Conservation (phyloP, 768 basidiomycete genomes). For the Boletus bicolor region DNA sequence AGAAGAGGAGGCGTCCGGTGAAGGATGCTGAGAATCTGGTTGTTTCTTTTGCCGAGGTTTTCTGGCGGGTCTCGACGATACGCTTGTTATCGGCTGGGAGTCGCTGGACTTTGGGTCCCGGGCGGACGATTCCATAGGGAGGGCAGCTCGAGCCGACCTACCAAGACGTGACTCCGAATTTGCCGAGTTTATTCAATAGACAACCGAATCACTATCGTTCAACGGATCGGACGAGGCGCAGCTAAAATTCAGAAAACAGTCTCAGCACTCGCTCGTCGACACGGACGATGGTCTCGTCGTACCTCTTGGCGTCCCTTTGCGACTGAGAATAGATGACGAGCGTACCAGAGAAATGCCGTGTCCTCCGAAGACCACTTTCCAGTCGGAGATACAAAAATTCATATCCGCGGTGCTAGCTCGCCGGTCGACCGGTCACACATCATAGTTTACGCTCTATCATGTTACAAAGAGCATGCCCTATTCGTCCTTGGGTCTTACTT, state of each 20-base stretch:
- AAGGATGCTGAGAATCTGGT: slow-evolving; percentile 28
- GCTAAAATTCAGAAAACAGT: slow-evolving; percentile 3
- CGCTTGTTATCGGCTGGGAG: slow-evolving; percentile 39
- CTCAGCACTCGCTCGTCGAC: slow-evolving; percentile 14
- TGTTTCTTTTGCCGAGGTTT: slow-evolving; percentile 55
- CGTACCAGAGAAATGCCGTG: slow-evolving; percentile 30
- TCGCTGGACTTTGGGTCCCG: slow-evolving; percentile 42
- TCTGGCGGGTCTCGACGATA: slow-evolving; percentile 38
- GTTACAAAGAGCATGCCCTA: background rate
- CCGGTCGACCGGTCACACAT: slow-evolving; percentile 1
- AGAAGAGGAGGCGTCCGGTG: slow-evolving; percentile 21
- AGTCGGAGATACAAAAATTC: slow-evolving; percentile 25
- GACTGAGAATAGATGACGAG: slow-evolving; percentile 8
- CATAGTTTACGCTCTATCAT: background rate
- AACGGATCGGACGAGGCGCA: slow-evolving; percentile 3
- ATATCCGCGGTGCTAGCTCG: slow-evolving; percentile 15
- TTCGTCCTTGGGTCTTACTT: slow-evolving; percentile 11
- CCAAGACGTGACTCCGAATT: slow-evolving; percentile 29
- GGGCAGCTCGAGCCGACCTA: slow-evolving; percentile 21
- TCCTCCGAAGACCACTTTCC: slow-evolving; percentile 16
- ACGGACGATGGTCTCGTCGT: slow-evolving; percentile 10
- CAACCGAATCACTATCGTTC: slow-evolving; percentile 12
- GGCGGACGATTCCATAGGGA: slow-evolving; percentile 50
- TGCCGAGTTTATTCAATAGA: slow-evolving; percentile 26
- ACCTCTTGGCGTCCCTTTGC: slow-evolving; percentile 16